These are phyloP conservation scores for Phytophthora lateralis DNA, from an alignment of 352 stramenopile genomes.

Conservation along the genomic window DNA sequence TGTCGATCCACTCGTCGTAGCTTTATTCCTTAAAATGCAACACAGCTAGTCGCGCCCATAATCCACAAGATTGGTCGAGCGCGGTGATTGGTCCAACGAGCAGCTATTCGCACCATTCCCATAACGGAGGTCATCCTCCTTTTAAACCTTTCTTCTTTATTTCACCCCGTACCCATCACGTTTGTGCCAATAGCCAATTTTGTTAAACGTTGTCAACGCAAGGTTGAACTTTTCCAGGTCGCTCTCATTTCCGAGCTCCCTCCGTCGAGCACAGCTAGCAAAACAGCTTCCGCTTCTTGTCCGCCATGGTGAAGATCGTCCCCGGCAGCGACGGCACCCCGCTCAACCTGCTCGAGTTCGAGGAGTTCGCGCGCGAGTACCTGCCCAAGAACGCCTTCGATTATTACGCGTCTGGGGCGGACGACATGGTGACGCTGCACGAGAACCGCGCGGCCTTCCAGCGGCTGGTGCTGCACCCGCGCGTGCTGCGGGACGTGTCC, in stretches of 20 bases:
- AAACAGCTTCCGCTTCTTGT: slow-evolving; percentile 1
- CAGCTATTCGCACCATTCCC: neutral
- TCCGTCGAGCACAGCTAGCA: slow-evolving; percentile 9
- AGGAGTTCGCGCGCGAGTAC: slow-evolving; percentile 88
- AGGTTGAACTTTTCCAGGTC: slow-evolving; percentile 13
- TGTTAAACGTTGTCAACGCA: slow-evolving; percentile 22
- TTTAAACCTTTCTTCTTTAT: too few relatives aligned
- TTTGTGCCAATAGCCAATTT: too few relatives aligned
- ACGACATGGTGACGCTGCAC: slow-evolving; percentile 90
- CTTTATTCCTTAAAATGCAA: neutral
- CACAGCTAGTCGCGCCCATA: neutral
- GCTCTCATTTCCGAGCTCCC: slow-evolving; percentile 13
- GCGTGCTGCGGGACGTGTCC: slow-evolving; percentile 93
- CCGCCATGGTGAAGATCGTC: slow-evolving; percentile 65
- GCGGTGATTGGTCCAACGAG: slow-evolving; percentile 16
- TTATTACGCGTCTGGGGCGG: slow-evolving; percentile 93
- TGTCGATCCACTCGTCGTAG: too few relatives aligned
- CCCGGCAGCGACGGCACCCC: slow-evolving; percentile 72
- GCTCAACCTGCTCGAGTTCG: slow-evolving; percentile 92
- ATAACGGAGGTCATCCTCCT: neutral
- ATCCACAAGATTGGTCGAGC: slow-evolving; percentile 26
- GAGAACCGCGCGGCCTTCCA: slow-evolving; percentile 92
- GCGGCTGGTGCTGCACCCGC: slow-evolving; percentile 93
- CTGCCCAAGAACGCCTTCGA: slow-evolving; percentile 92
- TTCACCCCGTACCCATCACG: too few relatives aligned